Percentiles rank a stretch among this genome's conserved stretches.
Evolutionary conservation across 2,329 filamentous ascomycete species (phyloP).

Genomic region (Immersiporthe knoxdaviesiana): DNA sequence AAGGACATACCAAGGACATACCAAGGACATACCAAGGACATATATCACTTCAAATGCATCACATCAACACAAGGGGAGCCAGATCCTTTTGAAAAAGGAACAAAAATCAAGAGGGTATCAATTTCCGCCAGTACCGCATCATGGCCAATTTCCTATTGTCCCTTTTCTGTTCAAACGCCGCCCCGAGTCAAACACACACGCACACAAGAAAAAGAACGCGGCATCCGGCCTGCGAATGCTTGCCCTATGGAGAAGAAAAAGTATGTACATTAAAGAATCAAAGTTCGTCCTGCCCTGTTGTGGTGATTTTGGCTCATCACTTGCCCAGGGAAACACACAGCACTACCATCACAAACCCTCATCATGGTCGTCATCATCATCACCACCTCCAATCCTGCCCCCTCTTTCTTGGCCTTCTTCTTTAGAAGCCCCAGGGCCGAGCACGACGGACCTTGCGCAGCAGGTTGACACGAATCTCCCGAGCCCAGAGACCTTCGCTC

Average conservation of each 20-base stretch:
- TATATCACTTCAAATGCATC: not conserved
- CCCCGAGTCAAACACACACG: not conserved
- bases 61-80: not conserved
- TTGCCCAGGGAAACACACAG: not conserved
- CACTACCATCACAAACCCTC: not conserved
- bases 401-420: not conserved
- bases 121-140: not conserved
- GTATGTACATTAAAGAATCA: slow-evolving; percentile 1
- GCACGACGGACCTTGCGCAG: slow-evolving; percentile 18
- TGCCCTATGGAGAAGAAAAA: slow-evolving; percentile 3
- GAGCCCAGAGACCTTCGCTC: slow-evolving; percentile 25
- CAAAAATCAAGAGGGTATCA: slow-evolving; percentile 4
- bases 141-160: slow-evolving; percentile 2
- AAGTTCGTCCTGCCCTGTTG: not conserved
- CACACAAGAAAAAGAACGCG: too few relatives aligned
- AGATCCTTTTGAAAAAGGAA: not conserved
- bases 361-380: not conserved
- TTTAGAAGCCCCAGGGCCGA: not conserved
- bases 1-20: too few relatives aligned
- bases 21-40: too few relatives aligned
- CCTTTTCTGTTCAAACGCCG: slow-evolving; percentile 10
- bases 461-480: not conserved
- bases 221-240: slow-evolving; percentile 8
- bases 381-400: too few relatives aligned
- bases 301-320: not conserved